Evolutionary conservation across 306 rosid genomes (phyloP), one percentile per base, ranked within the genome.

Genomic region (Casuarina glauca): DNA sequence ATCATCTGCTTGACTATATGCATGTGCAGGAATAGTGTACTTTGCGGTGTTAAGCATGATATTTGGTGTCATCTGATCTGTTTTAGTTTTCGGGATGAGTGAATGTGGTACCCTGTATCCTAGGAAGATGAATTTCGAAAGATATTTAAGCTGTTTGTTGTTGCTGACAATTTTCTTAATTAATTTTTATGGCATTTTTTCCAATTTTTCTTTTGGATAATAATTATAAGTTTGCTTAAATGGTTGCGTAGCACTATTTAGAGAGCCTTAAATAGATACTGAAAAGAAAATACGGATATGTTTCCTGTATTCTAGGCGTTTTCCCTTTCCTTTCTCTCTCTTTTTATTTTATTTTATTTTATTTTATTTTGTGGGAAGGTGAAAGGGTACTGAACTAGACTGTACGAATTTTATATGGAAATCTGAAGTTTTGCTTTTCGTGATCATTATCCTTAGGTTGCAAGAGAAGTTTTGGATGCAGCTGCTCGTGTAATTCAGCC

Each of bases 391-490:
- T 26, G 32, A 26, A 26, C 32, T 26, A 26, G 32, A 26, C 32
- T 26, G 32, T 26, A 26, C 32, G 32, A 26, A 26, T 26, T 26
- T 26, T 26, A 26, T 26, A 26, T 26, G 32, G 32, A 26, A 1
- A 26, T 43, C 71, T 68, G 5, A 57, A 60, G 35, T 57, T 26
- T 50, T 2, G 32, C 49, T 55, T 8, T 19, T 73, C 36, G 52
- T 48, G 45, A 69, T 44, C 51, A 52, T 73, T n/a, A 48, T 75
- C 45, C 78, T 70, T 72, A 93, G 99, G 87, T 95, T 87, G 93
- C 81, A 63, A 93, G 99, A 72, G 90, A 95, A 78, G 97, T 93
- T 64, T 83, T 95, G 83, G 97, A 95, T 88, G 96, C 93, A 67
- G 97, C 97, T 80, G 97, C 99, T 76, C 84, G 89, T 76, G 82